Conservation (phyloP, 352 stramenopile species). For the Pythium aristosporum region DNA sequence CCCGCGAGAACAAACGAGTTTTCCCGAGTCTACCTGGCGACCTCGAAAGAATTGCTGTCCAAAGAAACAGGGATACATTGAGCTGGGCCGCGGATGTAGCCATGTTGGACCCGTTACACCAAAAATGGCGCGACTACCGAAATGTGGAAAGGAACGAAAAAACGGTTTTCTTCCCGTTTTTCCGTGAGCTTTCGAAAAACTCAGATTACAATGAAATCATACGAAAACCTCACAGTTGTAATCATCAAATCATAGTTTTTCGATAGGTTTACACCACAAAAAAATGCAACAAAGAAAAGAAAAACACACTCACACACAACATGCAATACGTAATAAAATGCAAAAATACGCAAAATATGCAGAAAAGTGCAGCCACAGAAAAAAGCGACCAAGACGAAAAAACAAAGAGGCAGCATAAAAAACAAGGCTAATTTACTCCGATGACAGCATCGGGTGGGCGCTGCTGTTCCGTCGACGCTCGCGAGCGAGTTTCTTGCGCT, state of each 20-base stretch:
- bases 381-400: not conserved
- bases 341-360: conserved; percentile 1
- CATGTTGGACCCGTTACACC: not conserved
- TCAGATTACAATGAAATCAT: conserved; percentile 15
- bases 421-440: conserved; percentile 44
- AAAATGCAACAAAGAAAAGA: not conserved
- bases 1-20: conserved; percentile 57
- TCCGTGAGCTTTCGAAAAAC: conserved; percentile 22
- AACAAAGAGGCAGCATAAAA: conserved; percentile 13
- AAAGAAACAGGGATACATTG: conserved; percentile 47
- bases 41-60: conserved; percentile 66
- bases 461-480: conserved; percentile 79
- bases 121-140: conserved; percentile 14
- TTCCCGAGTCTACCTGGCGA: conserved; percentile 63
- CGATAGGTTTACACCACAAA: conserved; percentile 4
- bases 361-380: conserved; percentile 1
- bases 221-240: not conserved
- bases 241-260: not conserved
- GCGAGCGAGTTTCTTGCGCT: conserved; percentile 70
- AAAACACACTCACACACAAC: not conserved
- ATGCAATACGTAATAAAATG: not conserved
- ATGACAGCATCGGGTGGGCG: conserved; percentile 42
- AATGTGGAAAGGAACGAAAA: conserved; percentile 11
- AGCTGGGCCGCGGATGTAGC: conserved; percentile 6
- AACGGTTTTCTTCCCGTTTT: conserved; percentile 4